A percentile compares a stretch with the other conserved stretches of the same genome.
Conservation (phyloP, 75 land plant genomes). For the Pinus tabuliformis region DNA sequence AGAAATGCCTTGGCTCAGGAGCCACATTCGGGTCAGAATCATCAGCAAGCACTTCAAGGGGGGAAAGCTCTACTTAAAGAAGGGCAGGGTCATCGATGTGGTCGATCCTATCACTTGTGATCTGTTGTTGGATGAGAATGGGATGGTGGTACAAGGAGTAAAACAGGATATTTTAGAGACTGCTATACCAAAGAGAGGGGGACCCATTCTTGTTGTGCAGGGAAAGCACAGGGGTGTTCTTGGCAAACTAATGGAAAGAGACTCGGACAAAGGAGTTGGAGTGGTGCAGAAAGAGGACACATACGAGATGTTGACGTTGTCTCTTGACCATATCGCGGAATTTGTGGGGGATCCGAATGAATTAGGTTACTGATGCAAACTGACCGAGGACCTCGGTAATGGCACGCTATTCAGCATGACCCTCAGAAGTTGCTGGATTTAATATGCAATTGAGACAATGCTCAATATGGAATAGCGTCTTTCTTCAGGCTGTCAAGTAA, state of each 20-base stretch:
- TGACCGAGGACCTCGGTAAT: neutral
- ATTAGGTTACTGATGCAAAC: slow-evolving; percentile 40
- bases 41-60: slow-evolving; percentile 51
- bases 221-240: slow-evolving; percentile 62
- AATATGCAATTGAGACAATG: neutral
- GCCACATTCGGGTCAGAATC: slow-evolving; percentile 70
- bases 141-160: slow-evolving; percentile 68
- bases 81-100: slow-evolving; percentile 79
- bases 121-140: slow-evolving; percentile 63
- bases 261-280: slow-evolving; percentile 52
- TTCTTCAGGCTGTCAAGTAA: neutral
- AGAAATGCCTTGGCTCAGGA: slow-evolving; percentile 49
- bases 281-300: slow-evolving; percentile 75
- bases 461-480: neutral
- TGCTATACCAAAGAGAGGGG: slow-evolving; percentile 68
- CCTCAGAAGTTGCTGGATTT: neutral
- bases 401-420: neutral
- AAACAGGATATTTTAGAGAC: slow-evolving; percentile 75
- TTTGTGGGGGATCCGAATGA: slow-evolving; percentile 66
- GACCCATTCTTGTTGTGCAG: slow-evolving; percentile 59
- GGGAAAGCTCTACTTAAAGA: slow-evolving; percentile 70
- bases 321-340: slow-evolving; percentile 76
- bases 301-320: slow-evolving; percentile 48
- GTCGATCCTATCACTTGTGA: slow-evolving; percentile 64
- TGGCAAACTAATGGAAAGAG: slow-evolving; percentile 61